Evolutionary conservation across 176 grass and related monocot genomes (phyloP).

Genomic region (Chrysopogon serrulatus): DNA sequence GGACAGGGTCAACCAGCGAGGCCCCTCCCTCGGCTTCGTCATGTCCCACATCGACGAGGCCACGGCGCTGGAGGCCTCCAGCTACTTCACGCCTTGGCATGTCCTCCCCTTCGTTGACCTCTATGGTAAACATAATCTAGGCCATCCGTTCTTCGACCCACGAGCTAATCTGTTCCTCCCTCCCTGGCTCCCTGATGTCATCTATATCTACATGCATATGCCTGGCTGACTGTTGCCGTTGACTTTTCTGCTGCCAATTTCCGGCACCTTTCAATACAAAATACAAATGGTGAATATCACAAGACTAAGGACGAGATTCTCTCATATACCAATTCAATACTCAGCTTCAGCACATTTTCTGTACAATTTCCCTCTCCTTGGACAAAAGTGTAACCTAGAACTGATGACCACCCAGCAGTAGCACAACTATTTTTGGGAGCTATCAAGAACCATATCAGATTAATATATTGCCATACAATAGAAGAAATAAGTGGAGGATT

Average conservation of each 20-base stretch:
- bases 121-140: conserved; percentile 37
- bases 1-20: conserved; percentile 32
- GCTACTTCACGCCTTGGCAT: conserved; percentile 45
- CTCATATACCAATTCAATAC: background rate
- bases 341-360: background rate
- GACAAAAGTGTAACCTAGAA: background rate
- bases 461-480: background rate
- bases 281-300: background rate
- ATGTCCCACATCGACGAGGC: conserved; percentile 62
- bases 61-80: conserved; percentile 47
- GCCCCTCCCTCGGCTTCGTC: conserved; percentile 54
- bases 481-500: background rate
- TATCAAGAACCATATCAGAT: background rate
- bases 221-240: background rate
- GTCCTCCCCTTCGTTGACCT: conserved; percentile 54
- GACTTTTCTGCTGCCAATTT: background rate
- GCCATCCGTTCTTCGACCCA: background rate
- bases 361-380: background rate
- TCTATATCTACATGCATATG: too few relatives aligned
- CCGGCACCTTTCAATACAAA: background rate
- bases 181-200: too few relatives aligned
- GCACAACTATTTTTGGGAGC: too few relatives aligned
- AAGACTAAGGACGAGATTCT: background rate
- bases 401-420: too few relatives aligned
- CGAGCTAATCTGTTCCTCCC: background rate